Conservation (phyloP, 169 alveolate species). For the Plasmodium relictum region DNA sequence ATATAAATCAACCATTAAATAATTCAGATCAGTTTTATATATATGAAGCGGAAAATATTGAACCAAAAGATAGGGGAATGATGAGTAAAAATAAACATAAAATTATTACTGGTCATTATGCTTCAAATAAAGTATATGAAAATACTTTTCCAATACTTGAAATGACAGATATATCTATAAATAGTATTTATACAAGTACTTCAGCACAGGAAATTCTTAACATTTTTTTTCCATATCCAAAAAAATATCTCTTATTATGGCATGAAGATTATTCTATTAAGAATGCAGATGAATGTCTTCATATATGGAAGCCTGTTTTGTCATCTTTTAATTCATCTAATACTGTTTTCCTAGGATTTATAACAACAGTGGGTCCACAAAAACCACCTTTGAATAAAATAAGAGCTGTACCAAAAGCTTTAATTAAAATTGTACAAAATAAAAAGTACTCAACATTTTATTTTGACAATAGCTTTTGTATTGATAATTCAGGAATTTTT, state of each 20-base stretch:
- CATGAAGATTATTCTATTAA: conserved; percentile 77
- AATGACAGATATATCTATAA: conserved; percentile 73
- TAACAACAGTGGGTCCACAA: conserved; percentile 65
- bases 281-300: conserved; percentile 72
- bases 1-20: background rate
- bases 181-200: conserved; percentile 76
- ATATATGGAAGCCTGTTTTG: conserved; percentile 74
- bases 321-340: conserved; percentile 37
- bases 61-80: conserved; percentile 78
- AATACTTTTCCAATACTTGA: conserved; percentile 52
- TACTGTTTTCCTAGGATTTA: conserved; percentile 44
- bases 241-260: conserved; percentile 75
- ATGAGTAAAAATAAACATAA: conserved; percentile 78
- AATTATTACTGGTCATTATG: conserved; percentile 70
- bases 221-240: conserved; percentile 61
- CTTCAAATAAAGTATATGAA: conserved; percentile 50
- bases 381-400: conserved; percentile 72
- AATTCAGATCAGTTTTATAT: conserved; percentile 45
- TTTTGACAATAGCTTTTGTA: conserved; percentile 54
- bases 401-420: conserved; percentile 71
- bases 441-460: conserved; percentile 43
- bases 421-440: conserved; percentile 29
- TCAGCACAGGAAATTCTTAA: conserved; percentile 67
- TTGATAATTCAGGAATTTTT: conserved; percentile 63
- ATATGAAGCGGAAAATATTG: conserved; percentile 73